Evolutionary conservation across 2,329 filamentous ascomycete genomes (phyloP).

Genomic region (Xylaria sp.): DNA sequence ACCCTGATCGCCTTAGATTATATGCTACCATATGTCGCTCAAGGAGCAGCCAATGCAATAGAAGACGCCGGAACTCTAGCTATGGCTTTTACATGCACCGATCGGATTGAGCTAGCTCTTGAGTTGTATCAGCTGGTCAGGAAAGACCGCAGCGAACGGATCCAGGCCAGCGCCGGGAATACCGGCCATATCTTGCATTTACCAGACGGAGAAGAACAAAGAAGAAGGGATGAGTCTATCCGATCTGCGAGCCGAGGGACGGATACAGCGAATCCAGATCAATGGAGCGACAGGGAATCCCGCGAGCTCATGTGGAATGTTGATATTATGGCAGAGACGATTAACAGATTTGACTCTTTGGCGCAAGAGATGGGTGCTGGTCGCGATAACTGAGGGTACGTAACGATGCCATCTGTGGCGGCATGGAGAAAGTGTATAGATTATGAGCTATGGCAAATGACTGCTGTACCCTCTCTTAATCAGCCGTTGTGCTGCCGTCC

Average conservation of each 20-base stretch:
- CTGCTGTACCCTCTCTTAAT: conserved; percentile 52
- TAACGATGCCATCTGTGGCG: neutral
- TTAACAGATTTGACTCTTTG: conserved; percentile 39
- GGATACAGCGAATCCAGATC: conserved; percentile 39
- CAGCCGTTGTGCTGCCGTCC: conserved; percentile 54
- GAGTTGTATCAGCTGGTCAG: conserved; percentile 39
- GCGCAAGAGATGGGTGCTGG: conserved; percentile 1
- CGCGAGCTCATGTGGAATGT: conserved; percentile 48
- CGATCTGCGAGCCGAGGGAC: conserved; percentile 15
- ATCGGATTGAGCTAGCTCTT: conserved; percentile 36
- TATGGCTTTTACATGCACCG: conserved; percentile 42
- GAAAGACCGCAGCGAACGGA: conserved; percentile 38
- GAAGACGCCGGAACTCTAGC: conserved; percentile 57
- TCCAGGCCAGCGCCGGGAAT: conserved; percentile 34
- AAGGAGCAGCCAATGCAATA: conserved; percentile 72
- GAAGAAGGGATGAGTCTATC: conserved; percentile 38
- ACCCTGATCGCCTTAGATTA: conserved; percentile 70
- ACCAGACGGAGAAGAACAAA: conserved; percentile 37
- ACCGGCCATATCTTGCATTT: conserved; percentile 36
- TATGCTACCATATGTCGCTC: conserved; percentile 70
- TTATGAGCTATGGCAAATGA: conserved; percentile 50
- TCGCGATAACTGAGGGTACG: neutral
- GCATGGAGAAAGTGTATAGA: neutral
- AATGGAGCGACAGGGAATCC: conserved; percentile 44
- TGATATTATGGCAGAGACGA: conserved; percentile 47